Percentiles rank a stretch among this genome's conserved stretches.
Conservation (phyloP, 345 rosid genomes). For the Aquilaria yunnanensis region DNA sequence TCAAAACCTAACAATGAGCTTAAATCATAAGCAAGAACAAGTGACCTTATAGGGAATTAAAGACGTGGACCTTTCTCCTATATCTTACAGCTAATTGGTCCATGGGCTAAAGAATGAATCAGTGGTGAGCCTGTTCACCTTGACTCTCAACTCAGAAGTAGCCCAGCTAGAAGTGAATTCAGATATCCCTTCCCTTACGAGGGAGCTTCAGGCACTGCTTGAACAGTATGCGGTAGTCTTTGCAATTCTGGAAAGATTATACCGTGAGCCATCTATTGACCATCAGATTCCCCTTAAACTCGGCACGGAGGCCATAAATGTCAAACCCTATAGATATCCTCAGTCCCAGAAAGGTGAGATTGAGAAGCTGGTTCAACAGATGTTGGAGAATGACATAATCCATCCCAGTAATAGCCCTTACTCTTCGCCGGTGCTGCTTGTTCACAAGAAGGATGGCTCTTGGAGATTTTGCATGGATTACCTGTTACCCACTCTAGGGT, state of each 20-base stretch:
- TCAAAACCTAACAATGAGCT: not conserved
- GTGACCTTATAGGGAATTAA: too few species aligned
- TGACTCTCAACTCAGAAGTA: not conserved
- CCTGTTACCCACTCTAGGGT: too few species aligned
- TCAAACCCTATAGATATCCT: not conserved
- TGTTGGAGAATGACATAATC: not conserved
- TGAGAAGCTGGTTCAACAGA: not conserved
- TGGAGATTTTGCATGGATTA: not conserved
- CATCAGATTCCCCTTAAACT: not conserved
- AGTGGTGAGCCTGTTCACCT: not conserved
- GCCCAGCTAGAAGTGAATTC: not conserved
- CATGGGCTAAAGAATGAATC: too few species aligned
- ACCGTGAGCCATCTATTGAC: not conserved
- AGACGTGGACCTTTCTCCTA: too few species aligned
- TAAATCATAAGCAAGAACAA: too few species aligned
- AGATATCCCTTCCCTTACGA: not conserved
- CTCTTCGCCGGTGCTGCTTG: constrained; percentile 5
- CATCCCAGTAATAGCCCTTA: not conserved
- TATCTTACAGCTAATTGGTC: not conserved
- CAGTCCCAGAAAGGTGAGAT: not conserved
- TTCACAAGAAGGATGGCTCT: constrained; percentile 3
- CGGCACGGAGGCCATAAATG: not conserved
- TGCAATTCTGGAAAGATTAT: not conserved
- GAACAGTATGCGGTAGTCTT: not conserved
- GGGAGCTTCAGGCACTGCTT: not conserved